Conservation (phyloP, 352 stramenopile species). For the Phytophthora gonapodyides region DNA sequence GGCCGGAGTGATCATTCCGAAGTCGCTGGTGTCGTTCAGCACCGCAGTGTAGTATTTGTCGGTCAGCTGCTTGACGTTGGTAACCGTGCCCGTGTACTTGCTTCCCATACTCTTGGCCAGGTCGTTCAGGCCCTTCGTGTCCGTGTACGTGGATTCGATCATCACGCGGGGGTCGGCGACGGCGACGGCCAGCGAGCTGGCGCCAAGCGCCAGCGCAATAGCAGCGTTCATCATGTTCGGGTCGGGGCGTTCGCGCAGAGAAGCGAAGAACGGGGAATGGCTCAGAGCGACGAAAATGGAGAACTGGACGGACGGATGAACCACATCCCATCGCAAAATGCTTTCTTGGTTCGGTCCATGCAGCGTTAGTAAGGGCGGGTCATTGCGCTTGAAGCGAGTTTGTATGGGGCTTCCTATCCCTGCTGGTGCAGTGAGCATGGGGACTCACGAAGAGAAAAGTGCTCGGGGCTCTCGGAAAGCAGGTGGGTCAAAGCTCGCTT, state of each 20-base stretch:
- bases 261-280: constrained; percentile 22
- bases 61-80: constrained; percentile 16
- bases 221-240: constrained; percentile 19
- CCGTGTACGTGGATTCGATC: constrained; percentile 31
- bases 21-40: constrained; percentile 24
- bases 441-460: constrained; percentile 2
- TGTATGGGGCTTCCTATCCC: constrained; percentile 15
- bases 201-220: constrained; percentile 14
- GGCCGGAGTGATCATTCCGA: constrained; percentile 26
- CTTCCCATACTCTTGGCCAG: constrained; percentile 11
- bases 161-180: constrained; percentile 13
- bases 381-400: constrained; percentile 3
- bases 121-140: constrained; percentile 22
- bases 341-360: constrained; percentile 30
- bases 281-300: constrained; percentile 8
- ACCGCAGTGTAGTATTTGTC: constrained; percentile 18
- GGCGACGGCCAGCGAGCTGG: constrained; percentile 19
- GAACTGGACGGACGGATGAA: constrained; percentile 17
- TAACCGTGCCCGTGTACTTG: constrained; percentile 33
- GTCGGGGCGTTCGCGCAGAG: background rate
- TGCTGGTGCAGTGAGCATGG: background rate
- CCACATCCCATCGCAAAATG: constrained; percentile 33
- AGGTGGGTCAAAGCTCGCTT: background rate
- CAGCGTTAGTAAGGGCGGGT: constrained; percentile 13
- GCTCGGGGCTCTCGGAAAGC: constrained; percentile 15